Base-by-base conservation (phyloP, 23 red algal genomes). In the Agarophyton chilense region DNA sequence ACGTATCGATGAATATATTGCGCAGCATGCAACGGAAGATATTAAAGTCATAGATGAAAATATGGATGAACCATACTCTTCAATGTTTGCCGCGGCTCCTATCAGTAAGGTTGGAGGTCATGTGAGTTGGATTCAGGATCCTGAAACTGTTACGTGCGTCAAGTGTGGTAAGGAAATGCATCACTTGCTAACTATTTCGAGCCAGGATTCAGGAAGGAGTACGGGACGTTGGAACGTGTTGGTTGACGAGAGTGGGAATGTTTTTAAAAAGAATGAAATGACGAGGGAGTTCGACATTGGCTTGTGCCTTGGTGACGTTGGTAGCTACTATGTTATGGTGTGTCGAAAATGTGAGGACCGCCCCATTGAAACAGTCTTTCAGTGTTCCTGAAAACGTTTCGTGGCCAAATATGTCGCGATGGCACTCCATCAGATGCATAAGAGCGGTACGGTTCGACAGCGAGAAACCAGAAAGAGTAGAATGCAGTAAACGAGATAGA, bases 241-340 rank as follows among this genome's bases (percentile, higher is more conserved):
- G 10, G 8, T 47, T 5, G 41, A 29, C 16, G 68, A 74, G 34
- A 49, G 47, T 5, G 68, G 68, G 1, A 12, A 12, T 10, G 8
- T 28, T 0, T 5, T 22, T 4, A 11, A 43, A n/a, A 31, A 61
- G 16, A 34, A 72, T 44, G 65, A 72, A 0, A 31, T 46, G 1
- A 29, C 10, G 24, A 18, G 12, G 43, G 29, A 74, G 29, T 25
- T 43, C 10, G 40, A 74, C 41, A 49, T 39, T 38, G 68, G 68
- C 4, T 24, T 74, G 10, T 28, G 38, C n/a, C 39, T 74, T 2
- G 68, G 68, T 16, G 68, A 74, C 32, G 29, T 74, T 38, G 68
- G 68, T 29, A 74, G 68, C 68, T 47, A 49, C 22, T 74, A 74
- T 16, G 68, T 74, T 12, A 74, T 74, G 68, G 68, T 49, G 68